phyloP scores from a whole-genome alignment of 345 rosid species.

The Populus nigra region DNA sequence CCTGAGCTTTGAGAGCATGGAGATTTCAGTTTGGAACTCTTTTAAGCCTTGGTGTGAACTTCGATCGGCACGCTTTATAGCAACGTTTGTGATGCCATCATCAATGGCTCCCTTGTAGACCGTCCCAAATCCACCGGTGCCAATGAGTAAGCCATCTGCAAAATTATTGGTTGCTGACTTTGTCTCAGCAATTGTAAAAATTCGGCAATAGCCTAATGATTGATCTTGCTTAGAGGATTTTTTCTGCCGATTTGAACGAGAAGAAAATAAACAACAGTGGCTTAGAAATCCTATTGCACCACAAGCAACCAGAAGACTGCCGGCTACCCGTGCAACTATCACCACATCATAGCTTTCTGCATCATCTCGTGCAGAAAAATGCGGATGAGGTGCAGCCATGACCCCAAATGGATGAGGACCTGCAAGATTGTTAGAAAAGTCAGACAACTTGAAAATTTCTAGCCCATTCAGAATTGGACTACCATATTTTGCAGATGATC shows the following conservation, averaged over 20 bases:
- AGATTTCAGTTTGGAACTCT: constrained; percentile 14
- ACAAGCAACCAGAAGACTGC: accelerated
- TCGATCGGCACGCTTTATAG: constrained; percentile 7
- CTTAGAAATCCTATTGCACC: not conserved
- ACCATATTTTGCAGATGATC: not conserved
- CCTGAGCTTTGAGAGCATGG: constrained; percentile 1
- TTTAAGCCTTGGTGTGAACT: not conserved
- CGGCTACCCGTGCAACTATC: accelerated
- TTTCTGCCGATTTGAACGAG: not conserved
- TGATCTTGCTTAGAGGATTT: not conserved
- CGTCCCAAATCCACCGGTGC: constrained; percentile 10
- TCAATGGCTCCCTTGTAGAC: constrained; percentile 14
- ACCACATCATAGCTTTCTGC: not conserved
- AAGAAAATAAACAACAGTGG: not conserved
- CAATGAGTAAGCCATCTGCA: not conserved
- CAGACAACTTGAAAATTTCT: constrained; percentile 16
- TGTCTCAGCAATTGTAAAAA: constrained; percentile 4
- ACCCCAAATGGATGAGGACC: not conserved
- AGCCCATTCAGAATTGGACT: constrained; percentile 11
- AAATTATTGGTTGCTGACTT: constrained; percentile 14
- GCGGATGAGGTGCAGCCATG: not conserved
- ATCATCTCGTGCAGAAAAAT: not conserved
- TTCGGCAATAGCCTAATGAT: not conserved
- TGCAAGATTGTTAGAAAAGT: constrained; percentile 8
- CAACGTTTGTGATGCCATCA: not conserved